Evolutionary conservation across 352 stramenopile genomes (phyloP), one percentile per base, ranked within the genome.

Genomic region (Thraustochytrium sp.): DNA sequence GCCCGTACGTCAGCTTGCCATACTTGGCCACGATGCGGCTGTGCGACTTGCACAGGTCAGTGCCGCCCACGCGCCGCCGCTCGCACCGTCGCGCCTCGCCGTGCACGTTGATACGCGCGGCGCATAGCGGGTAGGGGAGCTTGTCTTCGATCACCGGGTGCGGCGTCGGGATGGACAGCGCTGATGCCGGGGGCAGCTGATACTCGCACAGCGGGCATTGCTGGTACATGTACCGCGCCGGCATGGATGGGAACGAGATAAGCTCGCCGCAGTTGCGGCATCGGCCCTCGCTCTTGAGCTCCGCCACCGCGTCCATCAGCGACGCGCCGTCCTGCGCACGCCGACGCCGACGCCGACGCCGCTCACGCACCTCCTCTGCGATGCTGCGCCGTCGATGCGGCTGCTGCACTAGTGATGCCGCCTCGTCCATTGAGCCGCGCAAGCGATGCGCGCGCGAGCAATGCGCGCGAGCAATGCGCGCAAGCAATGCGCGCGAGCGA

Each of bases 1-100:
- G 34, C 16, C 68, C 68, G 46, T 80, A 80, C n/a, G 68, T 46
- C 46, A 80, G 68, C 51, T 80, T 80, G 46, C 68, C 68, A 75
- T 75, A 80, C 34, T 38, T 46, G 21, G 0, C 31, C 4, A 80
- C 11, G 51, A 51, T 55, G 3, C 40, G 68, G 2, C 36, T 63
- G 68, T 80, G 68, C 1, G 16, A 21, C 13, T 46, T 63, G 68
- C 68, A 80, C 18, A 63, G 40, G 48, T 80, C 68, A 8, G 44
- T 48, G 31, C 37, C 11, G 29, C 68, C 68, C 23, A 80, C 68
- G 0, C 68, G 48, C 29, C 68, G 23, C 16, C 68, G 18, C 42
- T 80, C 68, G 51, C 68, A 80, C 9, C 46, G 68, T 23, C 46
- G 46, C 42, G 68, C 42, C 13, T 21, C 44, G 26, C 68, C 68